Conservation (phyloP, 208 protist species). For the Trichomonas vaginalis region DNA sequence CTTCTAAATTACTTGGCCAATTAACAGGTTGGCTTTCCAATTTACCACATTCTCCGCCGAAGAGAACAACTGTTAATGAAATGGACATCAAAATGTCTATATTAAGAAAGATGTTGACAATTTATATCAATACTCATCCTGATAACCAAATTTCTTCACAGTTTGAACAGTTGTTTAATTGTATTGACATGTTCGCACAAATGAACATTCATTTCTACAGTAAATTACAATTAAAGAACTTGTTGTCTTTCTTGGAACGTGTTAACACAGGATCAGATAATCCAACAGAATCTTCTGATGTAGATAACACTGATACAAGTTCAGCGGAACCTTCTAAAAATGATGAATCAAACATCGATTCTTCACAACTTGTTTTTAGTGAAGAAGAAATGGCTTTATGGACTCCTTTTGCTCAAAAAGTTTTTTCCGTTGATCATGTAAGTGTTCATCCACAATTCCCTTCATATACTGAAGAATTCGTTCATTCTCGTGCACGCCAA, state of each 20-base stretch:
- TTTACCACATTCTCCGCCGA: background rate
- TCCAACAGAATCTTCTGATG: background rate
- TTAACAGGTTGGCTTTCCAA: background rate
- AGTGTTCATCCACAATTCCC: background rate
- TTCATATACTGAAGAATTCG: background rate
- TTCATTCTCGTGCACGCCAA: background rate
- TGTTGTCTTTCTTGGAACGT: background rate
- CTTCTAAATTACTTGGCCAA: background rate
- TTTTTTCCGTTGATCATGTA: background rate
- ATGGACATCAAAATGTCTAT: background rate
- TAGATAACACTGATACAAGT: background rate
- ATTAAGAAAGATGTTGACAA: background rate
- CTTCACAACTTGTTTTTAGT: background rate
- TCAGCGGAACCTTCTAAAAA: background rate
- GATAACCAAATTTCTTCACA: background rate
- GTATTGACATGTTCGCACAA: background rate
- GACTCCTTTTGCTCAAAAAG: background rate
- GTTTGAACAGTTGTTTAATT: background rate
- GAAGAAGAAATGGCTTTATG: background rate
- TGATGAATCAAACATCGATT: background rate
- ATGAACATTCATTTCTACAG: background rate
- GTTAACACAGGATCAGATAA: background rate
- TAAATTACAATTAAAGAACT: background rate
- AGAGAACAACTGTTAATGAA: background rate
- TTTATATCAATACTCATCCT: background rate